Evolutionary conservation across 1,284 basidiomycete species (phyloP).

Genomic region (Fistulina hepatica): DNA sequence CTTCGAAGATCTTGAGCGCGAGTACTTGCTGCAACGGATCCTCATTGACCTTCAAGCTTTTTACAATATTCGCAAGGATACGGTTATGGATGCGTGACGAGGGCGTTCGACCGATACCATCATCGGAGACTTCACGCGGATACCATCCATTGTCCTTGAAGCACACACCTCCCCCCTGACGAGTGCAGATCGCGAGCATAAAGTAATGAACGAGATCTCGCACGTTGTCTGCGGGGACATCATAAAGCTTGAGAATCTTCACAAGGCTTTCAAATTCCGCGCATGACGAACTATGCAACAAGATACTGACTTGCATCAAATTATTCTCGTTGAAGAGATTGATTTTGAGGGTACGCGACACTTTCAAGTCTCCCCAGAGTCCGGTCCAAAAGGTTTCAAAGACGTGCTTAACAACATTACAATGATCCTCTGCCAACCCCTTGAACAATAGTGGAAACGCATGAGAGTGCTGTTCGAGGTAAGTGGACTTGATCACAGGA

Average conservation of each 20-base stretch:
- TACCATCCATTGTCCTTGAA: conserved; percentile 92
- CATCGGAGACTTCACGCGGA: conserved; percentile 36
- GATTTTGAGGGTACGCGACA: conserved; percentile 60
- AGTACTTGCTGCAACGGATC: conserved; percentile 82
- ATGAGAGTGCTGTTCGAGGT: conserved; percentile 59
- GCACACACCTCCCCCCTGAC: conserved; percentile 77
- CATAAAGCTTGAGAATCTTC: conserved; percentile 63
- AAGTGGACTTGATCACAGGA: conserved; percentile 42
- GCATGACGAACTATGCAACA: conserved; percentile 1
- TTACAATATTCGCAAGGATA: conserved; percentile 69
- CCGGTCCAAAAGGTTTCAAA: conserved; percentile 60
- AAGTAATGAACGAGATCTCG: conserved; percentile 84
- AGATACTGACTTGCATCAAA: conserved; percentile 42
- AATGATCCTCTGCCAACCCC: conserved; percentile 31
- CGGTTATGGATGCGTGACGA: conserved; percentile 65
- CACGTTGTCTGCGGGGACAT: conserved; percentile 41
- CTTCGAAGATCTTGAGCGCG: conserved; percentile 62
- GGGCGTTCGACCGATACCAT: conserved; percentile 18
- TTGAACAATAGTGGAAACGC: conserved; percentile 48
- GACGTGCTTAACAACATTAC: conserved; percentile 41
- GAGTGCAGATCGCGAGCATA: conserved; percentile 76
- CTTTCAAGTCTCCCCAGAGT: conserved; percentile 58
- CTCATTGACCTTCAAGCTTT: conserved; percentile 69
- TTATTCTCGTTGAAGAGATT: conserved; percentile 54
- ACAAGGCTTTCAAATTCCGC: neutral